These are phyloP conservation scores for Rhizophora mangle DNA, from an alignment of 345 rosid species.

Conservation along the genomic window DNA sequence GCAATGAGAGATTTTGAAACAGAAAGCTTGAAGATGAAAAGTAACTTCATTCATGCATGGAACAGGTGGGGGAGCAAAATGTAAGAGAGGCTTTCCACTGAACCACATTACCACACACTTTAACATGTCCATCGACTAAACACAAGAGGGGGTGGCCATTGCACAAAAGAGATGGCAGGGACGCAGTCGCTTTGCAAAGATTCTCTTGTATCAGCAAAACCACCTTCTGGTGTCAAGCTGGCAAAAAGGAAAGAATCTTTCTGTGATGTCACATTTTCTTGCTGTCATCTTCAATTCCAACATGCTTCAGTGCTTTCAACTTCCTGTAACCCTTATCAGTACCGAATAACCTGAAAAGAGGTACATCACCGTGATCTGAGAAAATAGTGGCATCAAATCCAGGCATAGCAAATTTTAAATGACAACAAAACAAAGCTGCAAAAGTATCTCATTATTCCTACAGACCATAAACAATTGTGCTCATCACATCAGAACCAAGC, in stretches of 20 bases:
- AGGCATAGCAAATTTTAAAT: background rate
- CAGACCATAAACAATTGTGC: background rate
- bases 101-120: constrained; percentile 24
- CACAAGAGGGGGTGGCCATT: constrained; percentile 19
- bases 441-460: background rate
- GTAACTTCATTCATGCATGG: background rate
- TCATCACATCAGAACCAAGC: background rate
- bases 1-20: background rate
- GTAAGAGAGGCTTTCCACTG: constrained; percentile 22
- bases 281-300: constrained; percentile 28
- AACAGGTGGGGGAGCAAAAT: background rate
- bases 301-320: constrained; percentile 60
- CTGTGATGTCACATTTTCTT: constrained; percentile 26
- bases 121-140: constrained; percentile 23
- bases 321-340: constrained; percentile 93
- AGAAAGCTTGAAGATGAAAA: background rate
- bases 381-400: background rate
- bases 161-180: constrained; percentile 27
- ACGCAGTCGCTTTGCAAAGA: constrained; percentile 20
- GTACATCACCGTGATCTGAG: background rate
- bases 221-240: constrained; percentile 26
- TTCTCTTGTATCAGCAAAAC: constrained; percentile 8
- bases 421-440: background rate
- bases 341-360: constrained; percentile 71
- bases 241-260: constrained; percentile 15